These are phyloP conservation scores for Flaveria floridana DNA, from an alignment of 140 eudicot species.

Conservation along the genomic window DNA sequence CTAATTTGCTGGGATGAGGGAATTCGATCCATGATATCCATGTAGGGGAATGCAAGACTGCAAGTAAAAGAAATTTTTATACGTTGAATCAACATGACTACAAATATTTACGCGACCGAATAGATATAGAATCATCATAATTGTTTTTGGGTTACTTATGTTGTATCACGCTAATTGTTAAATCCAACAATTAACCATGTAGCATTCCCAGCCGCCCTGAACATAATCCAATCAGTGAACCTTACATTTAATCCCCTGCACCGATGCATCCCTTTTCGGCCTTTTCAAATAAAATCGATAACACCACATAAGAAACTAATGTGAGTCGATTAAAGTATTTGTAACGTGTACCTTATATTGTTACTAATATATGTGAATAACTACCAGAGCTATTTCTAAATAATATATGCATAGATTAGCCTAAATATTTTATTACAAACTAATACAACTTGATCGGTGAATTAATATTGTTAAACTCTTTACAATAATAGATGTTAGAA, in stretches of 20 bases:
- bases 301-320: too few species aligned
- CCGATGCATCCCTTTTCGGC: background rate
- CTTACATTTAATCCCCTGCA: background rate
- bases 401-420: background rate
- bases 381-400: background rate
- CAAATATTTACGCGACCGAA: background rate
- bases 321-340: background rate
- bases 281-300: background rate
- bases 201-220: background rate
- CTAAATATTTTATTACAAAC: background rate
- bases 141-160: too few species aligned
- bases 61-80: too few species aligned
- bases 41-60: too few species aligned
- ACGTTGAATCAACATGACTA: too few species aligned
- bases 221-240: background rate
- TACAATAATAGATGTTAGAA: background rate
- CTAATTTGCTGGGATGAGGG: too few species aligned
- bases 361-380: too few species aligned
- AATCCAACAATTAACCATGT: background rate
- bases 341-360: background rate
- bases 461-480: background rate
- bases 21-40: too few species aligned
- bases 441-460: background rate
- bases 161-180: background rate
- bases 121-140: background rate